A percentile compares a stretch with the other conserved stretches of the same genome.
Conservation (phyloP, 2,329 filamentous ascomycete species). For the Penicillium hesseltinei region DNA sequence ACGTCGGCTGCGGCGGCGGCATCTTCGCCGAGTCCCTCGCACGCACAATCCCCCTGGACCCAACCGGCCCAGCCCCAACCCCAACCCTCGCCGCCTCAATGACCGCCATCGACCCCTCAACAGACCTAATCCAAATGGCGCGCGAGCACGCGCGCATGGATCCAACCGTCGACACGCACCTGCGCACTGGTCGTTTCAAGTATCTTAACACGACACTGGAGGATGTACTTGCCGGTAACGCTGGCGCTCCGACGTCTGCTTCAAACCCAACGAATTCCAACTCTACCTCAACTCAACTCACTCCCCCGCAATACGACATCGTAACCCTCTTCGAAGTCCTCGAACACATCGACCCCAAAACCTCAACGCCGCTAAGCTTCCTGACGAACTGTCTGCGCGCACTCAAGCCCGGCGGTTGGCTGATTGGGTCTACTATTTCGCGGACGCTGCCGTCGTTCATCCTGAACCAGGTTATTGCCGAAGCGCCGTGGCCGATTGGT, state of each 20-base stretch:
- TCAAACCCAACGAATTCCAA: not conserved
- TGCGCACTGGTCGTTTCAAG: slow-evolving; percentile 56
- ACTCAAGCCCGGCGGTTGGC: slow-evolving; percentile 86
- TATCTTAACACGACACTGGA: slow-evolving; percentile 81
- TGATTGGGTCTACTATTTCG: slow-evolving; percentile 89
- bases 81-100: slow-evolving; percentile 42
- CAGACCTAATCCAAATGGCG: slow-evolving; percentile 59
- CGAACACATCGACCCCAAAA: slow-evolving; percentile 80
- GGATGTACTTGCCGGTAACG: slow-evolving; percentile 30
- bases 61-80: slow-evolving; percentile 20
- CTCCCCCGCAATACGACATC: slow-evolving; percentile 61
- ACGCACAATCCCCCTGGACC: slow-evolving; percentile 37
- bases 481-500: slow-evolving; percentile 66
- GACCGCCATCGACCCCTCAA: slow-evolving; percentile 47
- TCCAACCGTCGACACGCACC: slow-evolving; percentile 57
- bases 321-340: slow-evolving; percentile 92
- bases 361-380: slow-evolving; percentile 69
- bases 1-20: slow-evolving; percentile 92
- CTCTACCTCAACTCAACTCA: not conserved
- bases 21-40: slow-evolving; percentile 79
- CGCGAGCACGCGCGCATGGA: slow-evolving; percentile 72
- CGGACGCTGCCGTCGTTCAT: slow-evolving; percentile 85
- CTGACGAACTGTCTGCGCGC: slow-evolving; percentile 57
- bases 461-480: slow-evolving; percentile 87
- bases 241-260: slow-evolving; percentile 2